Base-by-base conservation (phyloP, 305 asterid genomes). In the Ajuga reptans region DNA sequence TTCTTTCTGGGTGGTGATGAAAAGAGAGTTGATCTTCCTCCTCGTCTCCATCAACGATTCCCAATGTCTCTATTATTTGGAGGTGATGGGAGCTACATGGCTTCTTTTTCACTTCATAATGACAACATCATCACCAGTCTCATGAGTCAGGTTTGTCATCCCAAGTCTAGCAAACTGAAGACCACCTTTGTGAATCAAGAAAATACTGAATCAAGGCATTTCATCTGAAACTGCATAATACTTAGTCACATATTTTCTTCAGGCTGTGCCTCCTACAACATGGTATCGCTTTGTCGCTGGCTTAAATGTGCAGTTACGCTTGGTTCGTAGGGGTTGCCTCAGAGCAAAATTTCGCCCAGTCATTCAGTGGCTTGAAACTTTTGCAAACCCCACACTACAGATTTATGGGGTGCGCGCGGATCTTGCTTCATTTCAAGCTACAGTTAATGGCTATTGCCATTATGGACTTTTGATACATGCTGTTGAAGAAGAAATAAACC, bases 231-330 rank as follows among this genome's bases (percentile, higher is more conserved):
- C 15, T 66, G 17, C 33, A 18, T 34, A 45, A 24, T 43, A 68
- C 59, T 68, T 55, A 64, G 45, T 33, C 15, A 6, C 51, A 12
- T 58, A 33, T 75, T 66, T 77, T 53, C 49, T 80, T 76, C 91
- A 89, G 96, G 84, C 86, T 65, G 79, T 86, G 63, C 92, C 91
- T 41, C 95, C 96, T 61, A 87, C 92, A 41, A 82, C 85, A 49
- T 89, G 96, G 95, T 89, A 82, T 74, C 90, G 96, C 4, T 85
- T 89, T 78, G 95, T 86, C 63, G 88, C 96, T 83, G 96, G 96
- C 78, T 80, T 89, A 82, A 89, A 89, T 75, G 89, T 84, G 8
- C 89, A 85, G 69, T 83, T 89, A 76, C 95, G 95, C 55, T 79
- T 89, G 84, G 96, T 81, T 52, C 85, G 86, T 9, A 82, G 79